A percentile compares a stretch with the other conserved stretches of the same genome.
These are phyloP conservation scores for Acacia concinna DNA, from an alignment of 331 rosid genomes.

Conservation along the genomic window DNA sequence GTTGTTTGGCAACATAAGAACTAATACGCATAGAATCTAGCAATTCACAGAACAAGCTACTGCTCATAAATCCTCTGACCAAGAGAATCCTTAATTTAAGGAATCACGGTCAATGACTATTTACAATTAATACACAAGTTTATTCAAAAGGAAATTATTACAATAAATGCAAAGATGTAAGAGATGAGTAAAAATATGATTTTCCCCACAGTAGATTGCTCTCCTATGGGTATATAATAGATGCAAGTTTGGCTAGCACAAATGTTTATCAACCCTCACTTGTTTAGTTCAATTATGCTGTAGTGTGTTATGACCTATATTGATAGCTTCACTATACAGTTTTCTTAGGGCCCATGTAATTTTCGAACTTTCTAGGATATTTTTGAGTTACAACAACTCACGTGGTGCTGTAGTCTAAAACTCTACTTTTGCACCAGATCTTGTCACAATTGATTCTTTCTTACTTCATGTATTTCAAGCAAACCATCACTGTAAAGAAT, in stretches of 20 bases:
- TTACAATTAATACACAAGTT: background rate
- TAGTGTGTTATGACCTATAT: background rate
- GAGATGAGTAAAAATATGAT: background rate
- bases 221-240: background rate
- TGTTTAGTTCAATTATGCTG: background rate
- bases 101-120: background rate
- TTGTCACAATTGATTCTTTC: background rate
- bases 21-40: conserved; percentile 1
- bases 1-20: conserved; percentile 11
- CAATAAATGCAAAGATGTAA: background rate
- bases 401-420: background rate
- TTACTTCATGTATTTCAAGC: conserved; percentile 4
- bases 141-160: background rate
- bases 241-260: background rate
- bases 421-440: background rate
- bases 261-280: background rate
- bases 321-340: background rate
- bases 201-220: background rate
- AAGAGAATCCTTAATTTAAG: background rate
- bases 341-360: background rate
- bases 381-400: background rate
- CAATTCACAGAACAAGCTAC: conserved; percentile 15
- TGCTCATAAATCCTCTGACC: background rate
- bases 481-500: conserved; percentile 7
- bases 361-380: background rate